Evolutionary conservation across 2,329 filamentous ascomycete genomes (phyloP), one percentile per base, ranked within the genome.

Genomic region (Alternaria brassicae): DNA sequence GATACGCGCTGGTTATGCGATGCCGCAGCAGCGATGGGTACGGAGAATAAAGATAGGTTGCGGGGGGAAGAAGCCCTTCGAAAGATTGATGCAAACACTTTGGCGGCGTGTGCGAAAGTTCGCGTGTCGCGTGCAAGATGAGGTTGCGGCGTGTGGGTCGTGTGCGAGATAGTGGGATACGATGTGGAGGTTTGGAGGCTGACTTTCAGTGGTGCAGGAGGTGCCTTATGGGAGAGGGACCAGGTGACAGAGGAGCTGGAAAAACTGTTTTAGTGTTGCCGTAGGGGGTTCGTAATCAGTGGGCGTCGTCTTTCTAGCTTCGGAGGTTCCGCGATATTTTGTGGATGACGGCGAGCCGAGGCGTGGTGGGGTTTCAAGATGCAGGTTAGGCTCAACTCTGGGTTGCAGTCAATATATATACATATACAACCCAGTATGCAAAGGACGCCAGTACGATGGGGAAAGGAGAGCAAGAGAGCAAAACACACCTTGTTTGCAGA

Each of bases 1-100:
- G 83, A 76, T 42, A 80, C 77, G 69, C 87, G 88, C 68, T 91
- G 82, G 62, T 89, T 86, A 62, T 91, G 83, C 39, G 88, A 85
- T 64, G 89, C 85, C 47, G 91, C 91, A 63, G 88, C 89, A 76
- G 92, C 85, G 65, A 91, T 87, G 66, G 93, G 86, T 70, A 92
- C 86, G 72, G 87, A 84, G 72, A 89, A 83, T 78, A 89, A 87
- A 71, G 91, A 90, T 81, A 90, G 88, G 75, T 96, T 84, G 76
- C 90, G 81, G 61, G 81, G 78, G 63, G 78, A 78, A 71, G 83
- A 79, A 62, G 82, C 87, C 78, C 91, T 88, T 81, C 87, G 87
- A 72, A 94, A 88, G 67, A 86, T 84, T 79, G 89, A 92, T 84
- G 92, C 92, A 86, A 96, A 97, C 94, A 97, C 86, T 84, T 93